Conservation (phyloP, 2,329 filamentous ascomycete genomes). For the Pyrenochaeta sp. region DNA sequence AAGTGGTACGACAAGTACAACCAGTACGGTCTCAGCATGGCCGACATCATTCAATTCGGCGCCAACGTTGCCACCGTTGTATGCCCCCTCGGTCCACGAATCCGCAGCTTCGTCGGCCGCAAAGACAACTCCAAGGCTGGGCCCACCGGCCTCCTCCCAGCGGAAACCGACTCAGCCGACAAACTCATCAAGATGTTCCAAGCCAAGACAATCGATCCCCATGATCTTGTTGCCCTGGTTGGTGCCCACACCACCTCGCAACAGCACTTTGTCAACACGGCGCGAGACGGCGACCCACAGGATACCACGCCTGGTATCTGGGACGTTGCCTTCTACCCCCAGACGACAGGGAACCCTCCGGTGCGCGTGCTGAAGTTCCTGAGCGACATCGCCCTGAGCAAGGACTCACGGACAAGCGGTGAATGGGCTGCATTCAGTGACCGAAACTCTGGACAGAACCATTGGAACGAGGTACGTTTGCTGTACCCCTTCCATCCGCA, state of each 20-base stretch:
- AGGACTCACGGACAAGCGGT: conserved; percentile 40
- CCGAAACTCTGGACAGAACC: conserved; percentile 29
- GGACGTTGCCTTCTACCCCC: conserved; percentile 47
- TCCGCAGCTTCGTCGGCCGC: conserved; percentile 48
- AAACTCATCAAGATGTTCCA: conserved; percentile 45
- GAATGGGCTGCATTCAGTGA: conserved; percentile 44
- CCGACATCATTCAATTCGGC: conserved; percentile 50
- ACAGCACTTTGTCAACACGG: conserved; percentile 45
- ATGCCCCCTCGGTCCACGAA: conserved; percentile 49
- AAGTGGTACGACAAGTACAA: conserved; percentile 43
- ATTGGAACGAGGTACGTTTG: conserved; percentile 46
- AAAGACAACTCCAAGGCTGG: conserved; percentile 46
- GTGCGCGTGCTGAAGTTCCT: conserved; percentile 46
- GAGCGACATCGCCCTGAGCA: conserved; percentile 44
- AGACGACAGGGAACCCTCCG: conserved; percentile 38
- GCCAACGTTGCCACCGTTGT: conserved; percentile 49
- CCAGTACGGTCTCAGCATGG: conserved; percentile 45
- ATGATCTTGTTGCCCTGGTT: conserved; percentile 47
- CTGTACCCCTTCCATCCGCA: neutral
- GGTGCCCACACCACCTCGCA: conserved; percentile 49
- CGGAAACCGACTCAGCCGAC: conserved; percentile 42
- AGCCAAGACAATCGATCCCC: conserved; percentile 49
- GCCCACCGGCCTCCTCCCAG: conserved; percentile 44
- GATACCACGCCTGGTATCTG: conserved; percentile 48
- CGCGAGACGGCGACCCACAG: conserved; percentile 44